These are phyloP conservation scores for Coemansia sp. DNA, from an alignment of 192 early-diverging fungal genomes.

Conservation along the genomic window DNA sequence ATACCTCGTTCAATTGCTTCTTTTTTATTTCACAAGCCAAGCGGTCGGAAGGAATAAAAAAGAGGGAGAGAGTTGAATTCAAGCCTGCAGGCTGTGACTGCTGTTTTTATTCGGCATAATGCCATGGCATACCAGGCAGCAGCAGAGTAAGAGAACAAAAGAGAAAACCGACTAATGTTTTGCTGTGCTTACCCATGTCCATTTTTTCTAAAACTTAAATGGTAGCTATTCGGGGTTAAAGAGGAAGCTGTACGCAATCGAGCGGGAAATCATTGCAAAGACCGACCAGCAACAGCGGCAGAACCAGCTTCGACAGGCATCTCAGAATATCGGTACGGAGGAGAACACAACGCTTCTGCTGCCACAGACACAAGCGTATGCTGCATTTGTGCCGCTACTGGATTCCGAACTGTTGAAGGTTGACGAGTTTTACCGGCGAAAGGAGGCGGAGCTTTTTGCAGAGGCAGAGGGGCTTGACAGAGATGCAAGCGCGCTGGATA, in stretches of 20 bases:
- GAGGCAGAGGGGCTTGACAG: slow-evolving; percentile 64
- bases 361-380: slow-evolving; percentile 41
- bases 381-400: slow-evolving; percentile 68
- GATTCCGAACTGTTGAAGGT: slow-evolving; percentile 87
- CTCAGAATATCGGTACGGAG: slow-evolving; percentile 10
- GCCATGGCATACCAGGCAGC: background rate
- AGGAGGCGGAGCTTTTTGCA: slow-evolving; percentile 75
- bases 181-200: no score
- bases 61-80: no score
- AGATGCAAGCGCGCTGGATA: slow-evolving; percentile 19
- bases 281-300: slow-evolving; percentile 9
- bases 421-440: slow-evolving; percentile 75
- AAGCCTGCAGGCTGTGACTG: background rate
- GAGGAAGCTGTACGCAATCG: slow-evolving; percentile 74
- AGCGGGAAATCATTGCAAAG: slow-evolving; percentile 60
- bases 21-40: background rate
- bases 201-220: no score
- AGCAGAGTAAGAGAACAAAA: no score
- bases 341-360: slow-evolving; percentile 36
- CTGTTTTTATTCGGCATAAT: background rate
- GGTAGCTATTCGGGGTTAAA: slow-evolving; percentile 69
- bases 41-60: no score
- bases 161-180: no score
- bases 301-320: background rate
- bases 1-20: background rate